Base-by-base conservation (phyloP, 2,329 filamentous ascomycete species). In the Colletotrichum sp. region DNA sequence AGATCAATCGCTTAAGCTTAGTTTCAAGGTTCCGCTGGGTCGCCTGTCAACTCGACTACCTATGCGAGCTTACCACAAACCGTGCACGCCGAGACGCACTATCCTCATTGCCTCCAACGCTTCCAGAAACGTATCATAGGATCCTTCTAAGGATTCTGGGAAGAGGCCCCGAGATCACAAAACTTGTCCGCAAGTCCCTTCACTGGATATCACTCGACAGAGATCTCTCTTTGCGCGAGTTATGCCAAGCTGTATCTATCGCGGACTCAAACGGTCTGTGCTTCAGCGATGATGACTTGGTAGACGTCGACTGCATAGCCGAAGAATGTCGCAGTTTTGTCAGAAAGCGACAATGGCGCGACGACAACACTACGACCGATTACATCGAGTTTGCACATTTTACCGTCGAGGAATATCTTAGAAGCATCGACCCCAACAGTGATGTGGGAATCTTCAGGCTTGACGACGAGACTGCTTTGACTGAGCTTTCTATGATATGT, bases 211-310 rank as follows among this genome's bases (percentile, higher is more conserved):
- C 13, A 0, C 21, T 43, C 5, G 4, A n/a, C 36, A n/a, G 8
- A 13, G 0, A 0, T n/a, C 18, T 61, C 3, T 12, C 36, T 2
- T 21, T 69, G 24, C 0, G 5, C 30, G 7, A n/a, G 3, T 6
- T 66, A 12, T 5, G 43, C 12, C 3, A 72, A 18, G 43, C 39
- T 9, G 60, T 66, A 5, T 28, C 26, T 7, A 28, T 5, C 6
- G 21, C 21, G 3, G 21, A 24, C 21, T 24, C 21, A 24, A 24
- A 24, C 21, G 3, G 21, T 24, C 21, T 24, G 21, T 24, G 21
- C 21, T 5, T 28, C 6, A 34, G 34, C 34, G 0, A n/a, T 1
- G 69, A 71, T 0, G 61, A 64, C 16, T 43, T 24, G 4, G 34
- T 72, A 15, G 69, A 72, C 1, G 2, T 0, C 7, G 43, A 39